These are phyloP conservation scores for Penicillium silybi DNA, from an alignment of 495 filamentous ascomycete species.

Conservation along the genomic window DNA sequence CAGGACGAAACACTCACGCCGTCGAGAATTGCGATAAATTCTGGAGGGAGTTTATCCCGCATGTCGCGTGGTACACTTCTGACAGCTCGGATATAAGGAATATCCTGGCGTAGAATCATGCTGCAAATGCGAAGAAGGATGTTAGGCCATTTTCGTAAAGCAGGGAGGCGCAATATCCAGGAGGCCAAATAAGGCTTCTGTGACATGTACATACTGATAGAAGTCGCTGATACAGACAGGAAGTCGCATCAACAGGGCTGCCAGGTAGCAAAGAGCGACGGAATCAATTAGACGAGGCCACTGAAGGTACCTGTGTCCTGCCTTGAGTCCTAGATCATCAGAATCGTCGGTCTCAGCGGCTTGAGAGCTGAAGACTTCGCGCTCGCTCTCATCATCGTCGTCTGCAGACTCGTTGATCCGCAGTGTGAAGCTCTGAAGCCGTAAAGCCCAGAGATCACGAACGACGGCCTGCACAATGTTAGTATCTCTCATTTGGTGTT, in stretches of 20 bases:
- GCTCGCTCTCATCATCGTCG: conserved; percentile 27
- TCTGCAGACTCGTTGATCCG: conserved; percentile 34
- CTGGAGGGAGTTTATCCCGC: conserved; percentile 57
- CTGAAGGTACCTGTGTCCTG: conserved; percentile 23
- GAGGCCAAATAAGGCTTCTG: neutral
- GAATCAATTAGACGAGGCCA: conserved; percentile 60
- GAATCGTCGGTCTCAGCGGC: conserved; percentile 28
- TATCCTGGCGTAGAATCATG: conserved; percentile 42
- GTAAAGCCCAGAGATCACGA: conserved; percentile 66
- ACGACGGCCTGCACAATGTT: conserved; percentile 44
- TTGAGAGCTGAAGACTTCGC: conserved; percentile 52
- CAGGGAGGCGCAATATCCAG: neutral
- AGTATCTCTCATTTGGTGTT: neutral
- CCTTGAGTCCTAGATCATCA: conserved; percentile 20
- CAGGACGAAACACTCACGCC: conserved; percentile 33
- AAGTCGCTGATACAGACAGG: conserved; percentile 62
- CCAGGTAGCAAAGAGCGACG: conserved; percentile 65
- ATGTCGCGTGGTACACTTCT: conserved; percentile 59
- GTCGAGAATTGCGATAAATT: conserved; percentile 56
- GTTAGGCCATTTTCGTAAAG: conserved; percentile 2
- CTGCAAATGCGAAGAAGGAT: conserved; percentile 4
- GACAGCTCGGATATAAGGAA: conserved; percentile 43
- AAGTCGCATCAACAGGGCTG: conserved; percentile 57
- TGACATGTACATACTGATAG: conserved; percentile 38
- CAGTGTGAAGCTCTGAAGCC: conserved; percentile 48